Evolutionary conservation across 495 filamentous ascomycete species (phyloP).

Genomic region (Staphylotrichum tortipilum): DNA sequence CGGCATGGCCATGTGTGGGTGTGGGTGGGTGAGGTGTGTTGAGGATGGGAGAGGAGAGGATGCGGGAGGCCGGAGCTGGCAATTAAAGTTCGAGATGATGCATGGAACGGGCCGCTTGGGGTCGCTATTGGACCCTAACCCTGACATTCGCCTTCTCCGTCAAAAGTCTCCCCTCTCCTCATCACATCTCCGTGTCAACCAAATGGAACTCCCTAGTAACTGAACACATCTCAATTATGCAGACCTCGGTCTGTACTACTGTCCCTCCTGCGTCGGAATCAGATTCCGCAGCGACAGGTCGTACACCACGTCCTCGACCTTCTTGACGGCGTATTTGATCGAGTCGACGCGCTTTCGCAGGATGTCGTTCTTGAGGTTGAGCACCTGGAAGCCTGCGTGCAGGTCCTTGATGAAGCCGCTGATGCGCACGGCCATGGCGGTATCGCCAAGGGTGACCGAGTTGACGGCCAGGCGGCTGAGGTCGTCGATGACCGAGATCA

Average conservation of each 20-base stretch:
- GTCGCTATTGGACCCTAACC: conserved; percentile 19
- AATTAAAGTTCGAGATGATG: conserved; percentile 5
- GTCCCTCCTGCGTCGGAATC: conserved; percentile 43
- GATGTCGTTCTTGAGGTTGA: conserved; percentile 94
- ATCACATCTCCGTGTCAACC: not conserved
- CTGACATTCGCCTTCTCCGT: not conserved
- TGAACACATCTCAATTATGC: no score
- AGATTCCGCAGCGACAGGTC: conserved; percentile 82
- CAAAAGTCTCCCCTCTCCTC: no score
- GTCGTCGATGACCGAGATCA: conserved; percentile 83
- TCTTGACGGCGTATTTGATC: conserved; percentile 96
- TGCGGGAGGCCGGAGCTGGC: not conserved
- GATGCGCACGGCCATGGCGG: conserved; percentile 71
- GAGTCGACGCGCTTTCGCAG: conserved; percentile 80
- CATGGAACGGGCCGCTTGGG: not conserved
- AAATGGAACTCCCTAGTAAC: not conserved
- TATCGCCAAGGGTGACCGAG: conserved; percentile 88
- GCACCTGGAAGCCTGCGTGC: conserved; percentile 88
- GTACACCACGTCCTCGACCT: conserved; percentile 96
- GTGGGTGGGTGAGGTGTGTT: not conserved
- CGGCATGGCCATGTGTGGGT: conserved; percentile 22
- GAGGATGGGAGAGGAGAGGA: not conserved
- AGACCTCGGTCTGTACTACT: conserved; percentile 3
- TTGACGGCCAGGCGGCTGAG: conserved; percentile 90
- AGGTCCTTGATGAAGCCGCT: conserved; percentile 90